phyloP scores from a whole-genome alignment of 148 eudicot species.

The Gaultheria prostrata region DNA sequence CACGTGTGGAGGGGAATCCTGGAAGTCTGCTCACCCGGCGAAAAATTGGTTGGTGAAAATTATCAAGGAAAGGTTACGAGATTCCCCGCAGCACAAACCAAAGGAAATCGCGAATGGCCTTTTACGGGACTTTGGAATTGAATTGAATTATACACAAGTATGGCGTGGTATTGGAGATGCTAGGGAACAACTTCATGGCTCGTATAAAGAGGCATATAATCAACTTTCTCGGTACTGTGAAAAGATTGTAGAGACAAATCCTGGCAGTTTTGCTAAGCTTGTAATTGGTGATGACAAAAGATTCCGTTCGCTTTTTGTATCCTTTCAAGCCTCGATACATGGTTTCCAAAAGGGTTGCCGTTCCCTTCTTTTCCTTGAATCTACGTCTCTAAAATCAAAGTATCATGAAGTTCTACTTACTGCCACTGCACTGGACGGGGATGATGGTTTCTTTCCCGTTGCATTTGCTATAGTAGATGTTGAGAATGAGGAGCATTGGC shows the following conservation, averaged over 20 bases:
- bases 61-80: conserved; percentile 44
- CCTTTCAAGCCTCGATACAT: conserved; percentile 33
- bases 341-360: conserved; percentile 47
- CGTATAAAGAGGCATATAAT: conserved; percentile 47
- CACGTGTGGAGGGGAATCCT: conserved; percentile 47
- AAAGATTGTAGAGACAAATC: conserved; percentile 40
- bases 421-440: conserved; percentile 50
- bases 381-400: conserved; percentile 40
- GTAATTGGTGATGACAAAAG: conserved; percentile 34
- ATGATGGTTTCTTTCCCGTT: conserved; percentile 55
- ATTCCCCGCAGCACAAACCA: conserved; percentile 48
- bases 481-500: conserved; percentile 43
- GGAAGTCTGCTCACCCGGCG: conserved; percentile 48
- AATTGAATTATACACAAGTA: conserved; percentile 42
- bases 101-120: conserved; percentile 49
- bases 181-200: conserved; percentile 50
- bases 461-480: conserved; percentile 49
- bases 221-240: conserved; percentile 41
- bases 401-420: conserved; percentile 46
- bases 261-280: conserved; percentile 39
- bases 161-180: conserved; percentile 48
- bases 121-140: conserved; percentile 38
- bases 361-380: conserved; percentile 52
- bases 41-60: conserved; percentile 45
- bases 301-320: conserved; percentile 39